A percentile compares a stretch with the other conserved stretches of the same genome.
phyloP scores from a whole-genome alignment of 148 eudicot genomes.

The Linanthus parryae region DNA sequence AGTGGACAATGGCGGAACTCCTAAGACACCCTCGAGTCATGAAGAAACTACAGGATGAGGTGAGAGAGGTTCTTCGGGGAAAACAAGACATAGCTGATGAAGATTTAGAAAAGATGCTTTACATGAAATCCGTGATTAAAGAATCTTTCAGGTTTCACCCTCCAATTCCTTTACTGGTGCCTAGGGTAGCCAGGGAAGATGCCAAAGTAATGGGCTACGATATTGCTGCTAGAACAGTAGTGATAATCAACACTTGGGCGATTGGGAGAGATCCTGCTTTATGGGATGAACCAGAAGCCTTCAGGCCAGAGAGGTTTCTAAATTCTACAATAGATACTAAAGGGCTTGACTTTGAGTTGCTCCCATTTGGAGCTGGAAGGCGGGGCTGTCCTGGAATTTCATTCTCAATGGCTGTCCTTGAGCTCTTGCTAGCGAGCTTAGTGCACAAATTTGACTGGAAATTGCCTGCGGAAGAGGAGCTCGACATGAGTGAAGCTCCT shows the following conservation, averaged over 20 bases:
- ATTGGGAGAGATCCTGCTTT: constrained; percentile 46
- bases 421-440: constrained; percentile 46
- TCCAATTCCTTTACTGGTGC: constrained; percentile 50
- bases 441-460: constrained; percentile 40
- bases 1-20: constrained; percentile 74
- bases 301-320: constrained; percentile 57
- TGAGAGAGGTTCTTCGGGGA: constrained; percentile 24
- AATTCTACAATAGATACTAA: constrained; percentile 33
- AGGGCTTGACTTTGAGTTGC: constrained; percentile 47
- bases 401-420: constrained; percentile 34
- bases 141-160: constrained; percentile 59
- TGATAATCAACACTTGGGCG: constrained; percentile 59
- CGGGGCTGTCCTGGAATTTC: constrained; percentile 53
- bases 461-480: constrained; percentile 34
- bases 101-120: constrained; percentile 49
- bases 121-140: constrained; percentile 55
- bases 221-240: constrained; percentile 37
- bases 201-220: constrained; percentile 46
- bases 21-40: constrained; percentile 50
- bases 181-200: constrained; percentile 42
- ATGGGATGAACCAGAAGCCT: constrained; percentile 56
- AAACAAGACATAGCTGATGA: constrained; percentile 21
- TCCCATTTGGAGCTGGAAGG: constrained; percentile 74
- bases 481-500: constrained; percentile 31
- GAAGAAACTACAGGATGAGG: constrained; percentile 50